Conservation (phyloP, 2,329 filamentous ascomycete genomes). For the Ramichloridium luteum region DNA sequence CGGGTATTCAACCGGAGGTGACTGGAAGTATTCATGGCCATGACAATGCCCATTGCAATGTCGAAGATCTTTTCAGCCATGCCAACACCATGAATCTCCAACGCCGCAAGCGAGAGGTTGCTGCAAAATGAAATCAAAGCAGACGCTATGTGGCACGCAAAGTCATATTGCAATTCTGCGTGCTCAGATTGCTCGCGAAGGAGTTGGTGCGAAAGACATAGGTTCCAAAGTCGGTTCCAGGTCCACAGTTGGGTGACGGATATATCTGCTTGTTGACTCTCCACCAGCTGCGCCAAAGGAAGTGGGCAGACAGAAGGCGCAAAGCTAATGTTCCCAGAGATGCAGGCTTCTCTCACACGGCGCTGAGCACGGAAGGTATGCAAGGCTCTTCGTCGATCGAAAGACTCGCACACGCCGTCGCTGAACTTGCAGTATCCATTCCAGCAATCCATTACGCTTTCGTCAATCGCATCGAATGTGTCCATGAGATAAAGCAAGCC, state of each 20-base stretch:
- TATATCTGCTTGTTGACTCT: slow-evolving; percentile 33
- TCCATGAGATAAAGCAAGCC: slow-evolving; percentile 33
- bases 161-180: slow-evolving; percentile 27
- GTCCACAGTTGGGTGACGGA: slow-evolving; percentile 34
- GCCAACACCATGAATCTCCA: slow-evolving; percentile 33
- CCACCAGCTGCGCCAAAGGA: slow-evolving; percentile 16
- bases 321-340: slow-evolving; percentile 29
- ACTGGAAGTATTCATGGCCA: slow-evolving; percentile 12
- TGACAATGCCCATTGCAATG: slow-evolving; percentile 21
- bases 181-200: slow-evolving; percentile 25
- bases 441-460: slow-evolving; percentile 34
- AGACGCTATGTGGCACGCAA: slow-evolving; percentile 26
- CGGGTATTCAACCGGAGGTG: slow-evolving; percentile 10
- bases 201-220: slow-evolving; percentile 30
- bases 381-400: slow-evolving; percentile 24
- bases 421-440: slow-evolving; percentile 27
- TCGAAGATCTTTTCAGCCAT: slow-evolving; percentile 31
- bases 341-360: slow-evolving; percentile 18
- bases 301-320: slow-evolving; percentile 23
- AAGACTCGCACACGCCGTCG: slow-evolving; percentile 22
- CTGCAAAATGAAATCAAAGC: slow-evolving; percentile 26
- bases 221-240: slow-evolving; percentile 31
- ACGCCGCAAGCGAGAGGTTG: slow-evolving; percentile 23
- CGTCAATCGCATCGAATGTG: slow-evolving; percentile 32
- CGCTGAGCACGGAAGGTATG: slow-evolving; percentile 23